Percentiles rank a stretch among this genome's conserved stretches.
phyloP scores from a whole-genome alignment of 805 yeast genomes.

The Ogataea populi-albae region DNA sequence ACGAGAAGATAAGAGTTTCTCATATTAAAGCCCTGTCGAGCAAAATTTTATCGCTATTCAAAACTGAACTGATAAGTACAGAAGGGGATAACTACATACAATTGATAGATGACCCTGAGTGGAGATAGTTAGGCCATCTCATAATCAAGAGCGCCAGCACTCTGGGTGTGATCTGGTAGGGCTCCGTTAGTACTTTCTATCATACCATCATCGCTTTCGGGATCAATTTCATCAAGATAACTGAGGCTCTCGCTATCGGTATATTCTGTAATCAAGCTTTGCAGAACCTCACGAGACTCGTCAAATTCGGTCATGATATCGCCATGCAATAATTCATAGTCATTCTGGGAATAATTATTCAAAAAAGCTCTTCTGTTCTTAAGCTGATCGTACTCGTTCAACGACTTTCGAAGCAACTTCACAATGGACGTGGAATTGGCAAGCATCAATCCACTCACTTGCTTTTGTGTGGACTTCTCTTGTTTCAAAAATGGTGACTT shows the following conservation, averaged over 20 bases:
- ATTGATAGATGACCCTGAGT: neutral
- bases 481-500: conserved; percentile 56
- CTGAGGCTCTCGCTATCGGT: conserved; percentile 37
- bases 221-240: conserved; percentile 49
- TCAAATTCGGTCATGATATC: conserved; percentile 45
- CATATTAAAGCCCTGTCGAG: too few species aligned
- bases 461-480: conserved; percentile 35
- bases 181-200: conserved; percentile 1
- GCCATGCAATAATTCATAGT: conserved; percentile 41
- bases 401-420: conserved; percentile 59
- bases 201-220: conserved; percentile 18
- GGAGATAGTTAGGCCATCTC: neutral
- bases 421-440: conserved; percentile 79
- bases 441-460: conserved; percentile 76
- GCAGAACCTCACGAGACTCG: conserved; percentile 48
- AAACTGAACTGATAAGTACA: too few species aligned
- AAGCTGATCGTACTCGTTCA: conserved; percentile 76
- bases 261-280: conserved; percentile 47
- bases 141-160: conserved; percentile 2
- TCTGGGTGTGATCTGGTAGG: neutral
- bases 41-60: too few species aligned
- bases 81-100: neutral
- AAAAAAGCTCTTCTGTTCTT: conserved; percentile 80
- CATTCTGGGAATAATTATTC: conserved; percentile 62
- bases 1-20: too few species aligned